Conservation (phyloP, 495 filamentous ascomycete species). For the Penicillium canariense region DNA sequence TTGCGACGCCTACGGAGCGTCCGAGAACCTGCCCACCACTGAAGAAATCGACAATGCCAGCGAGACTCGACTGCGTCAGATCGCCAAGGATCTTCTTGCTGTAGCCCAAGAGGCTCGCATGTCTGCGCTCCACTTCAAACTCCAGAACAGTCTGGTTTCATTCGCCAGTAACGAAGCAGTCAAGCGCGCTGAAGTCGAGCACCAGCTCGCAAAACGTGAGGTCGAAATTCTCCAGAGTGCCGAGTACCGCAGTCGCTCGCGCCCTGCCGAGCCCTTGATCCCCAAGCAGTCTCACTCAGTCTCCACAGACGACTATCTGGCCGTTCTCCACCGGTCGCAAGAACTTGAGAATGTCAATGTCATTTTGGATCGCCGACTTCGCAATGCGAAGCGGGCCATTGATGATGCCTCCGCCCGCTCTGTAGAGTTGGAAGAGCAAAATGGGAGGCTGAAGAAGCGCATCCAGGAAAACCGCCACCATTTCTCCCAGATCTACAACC, state of each 20-base stretch:
- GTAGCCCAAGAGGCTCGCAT: constrained; percentile 66
- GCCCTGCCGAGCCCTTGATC: constrained; percentile 31
- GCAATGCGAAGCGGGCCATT: constrained; percentile 72
- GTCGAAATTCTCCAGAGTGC: constrained; percentile 77
- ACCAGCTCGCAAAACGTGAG: constrained; percentile 87
- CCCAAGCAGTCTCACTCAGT: constrained; percentile 30
- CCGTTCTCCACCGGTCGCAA: constrained; percentile 51
- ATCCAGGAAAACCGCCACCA: constrained; percentile 87
- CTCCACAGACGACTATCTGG: constrained; percentile 40
- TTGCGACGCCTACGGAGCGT: constrained; percentile 47
- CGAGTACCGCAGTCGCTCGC: constrained; percentile 42
- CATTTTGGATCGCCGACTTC: constrained; percentile 59
- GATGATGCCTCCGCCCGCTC: constrained; percentile 58
- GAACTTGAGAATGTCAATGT: constrained; percentile 64
- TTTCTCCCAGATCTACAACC: constrained; percentile 63
- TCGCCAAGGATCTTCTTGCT: constrained; percentile 53
- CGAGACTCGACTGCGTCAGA: constrained; percentile 56
- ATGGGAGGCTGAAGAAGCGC: constrained; percentile 70
- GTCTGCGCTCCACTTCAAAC: constrained; percentile 84
- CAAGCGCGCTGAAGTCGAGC: constrained; percentile 87
- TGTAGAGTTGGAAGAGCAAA: constrained; percentile 60
- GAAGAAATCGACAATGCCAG: constrained; percentile 64
- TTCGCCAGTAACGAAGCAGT: constrained; percentile 84
- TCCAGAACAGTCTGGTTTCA: constrained; percentile 83
- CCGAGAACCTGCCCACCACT: constrained; percentile 55